Evolutionary conservation across 1,284 basidiomycete genomes (phyloP), one percentile per base, ranked within the genome.

Genomic region (Fomitopsis schrenkii): DNA sequence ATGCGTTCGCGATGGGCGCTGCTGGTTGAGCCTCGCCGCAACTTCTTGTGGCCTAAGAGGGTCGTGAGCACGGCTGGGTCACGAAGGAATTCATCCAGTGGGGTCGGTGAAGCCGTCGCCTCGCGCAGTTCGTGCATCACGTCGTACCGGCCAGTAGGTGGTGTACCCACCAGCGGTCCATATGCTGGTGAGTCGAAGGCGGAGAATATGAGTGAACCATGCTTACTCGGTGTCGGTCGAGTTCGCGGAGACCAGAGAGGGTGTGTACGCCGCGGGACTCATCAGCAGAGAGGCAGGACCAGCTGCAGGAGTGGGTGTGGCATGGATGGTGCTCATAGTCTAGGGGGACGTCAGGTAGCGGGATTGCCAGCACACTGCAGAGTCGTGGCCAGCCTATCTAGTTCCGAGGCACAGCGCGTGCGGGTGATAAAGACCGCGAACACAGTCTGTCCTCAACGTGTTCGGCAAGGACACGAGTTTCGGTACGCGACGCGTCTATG

Each of bases 51-150:
- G 15, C 69, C 63, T 45, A 73, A 67, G 53, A 73, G 66, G 46
- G 66, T 65, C 42, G 66, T 64, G 22, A 75, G 67, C 53, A 73
- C 62, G 36, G 64, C 64, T 8, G 74, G 73, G 58, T 74, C 72
- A 45, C 72, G 73, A 17, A 75, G 68, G 61, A 75, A 68, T 61
- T 70, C 73, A 62, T 68, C 65, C 46, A 75, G 69, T 5, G 73
- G 73, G 17, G 71, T 70, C 7, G 73, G 72, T 19, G 73, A 69
- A n/a, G 65, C 58, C 38, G 70, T 66, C 30, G 70, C 73, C 66
- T 75, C 69, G 50, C 70, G 65, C 33, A 73, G 68, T 61, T 74
- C 70, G 59, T 67, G 60, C 55, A 71, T 61, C 33, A 71, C 62
- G 48, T 68, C 62, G 53, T 62, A 48, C 55, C 69, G 67, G 61